These are phyloP conservation scores for Rhodotorula sp. DNA, from an alignment of 1,284 basidiomycete species.

Conservation along the genomic window DNA sequence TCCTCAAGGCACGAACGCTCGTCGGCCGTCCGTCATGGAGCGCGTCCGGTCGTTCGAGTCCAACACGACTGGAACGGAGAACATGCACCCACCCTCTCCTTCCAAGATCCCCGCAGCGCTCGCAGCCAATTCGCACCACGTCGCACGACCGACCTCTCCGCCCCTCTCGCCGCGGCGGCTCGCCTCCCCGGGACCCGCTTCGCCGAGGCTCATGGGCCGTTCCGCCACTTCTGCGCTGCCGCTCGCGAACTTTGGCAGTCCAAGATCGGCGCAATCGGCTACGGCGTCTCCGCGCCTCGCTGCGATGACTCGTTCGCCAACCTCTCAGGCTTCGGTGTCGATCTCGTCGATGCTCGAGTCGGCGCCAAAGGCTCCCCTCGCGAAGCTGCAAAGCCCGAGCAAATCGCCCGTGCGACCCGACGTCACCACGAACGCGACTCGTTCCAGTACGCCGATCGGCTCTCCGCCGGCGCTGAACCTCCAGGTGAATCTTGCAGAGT, in stretches of 20 bases:
- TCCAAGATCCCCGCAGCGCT: conserved; percentile 29
- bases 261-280: background rate
- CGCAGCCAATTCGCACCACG: background rate
- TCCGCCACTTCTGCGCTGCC: conserved; percentile 23
- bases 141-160: conserved; percentile 5
- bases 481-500: background rate
- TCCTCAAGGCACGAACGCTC: conserved; percentile 1
- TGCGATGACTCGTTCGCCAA: conserved; percentile 3
- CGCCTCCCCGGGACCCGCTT: conserved; percentile 18
- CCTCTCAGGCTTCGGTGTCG: background rate
- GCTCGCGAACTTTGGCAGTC: conserved; percentile 21
- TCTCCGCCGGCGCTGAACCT: conserved; percentile 11
- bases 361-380: background rate
- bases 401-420: conserved; percentile 5
- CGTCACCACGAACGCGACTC: background rate
- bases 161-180: conserved; percentile 16
- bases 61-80: conserved; percentile 10
- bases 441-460: conserved; percentile 19
- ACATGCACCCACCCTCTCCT: conserved; percentile 26
- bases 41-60: conserved; percentile 36
- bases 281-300: background rate
- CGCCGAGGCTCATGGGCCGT: conserved; percentile 19
- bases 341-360: background rate
- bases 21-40: conserved; percentile 39
- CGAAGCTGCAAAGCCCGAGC: background rate